These are phyloP conservation scores for Phialocephala sp. DNA, from an alignment of 2,329 filamentous ascomycete genomes.

Conservation along the genomic window DNA sequence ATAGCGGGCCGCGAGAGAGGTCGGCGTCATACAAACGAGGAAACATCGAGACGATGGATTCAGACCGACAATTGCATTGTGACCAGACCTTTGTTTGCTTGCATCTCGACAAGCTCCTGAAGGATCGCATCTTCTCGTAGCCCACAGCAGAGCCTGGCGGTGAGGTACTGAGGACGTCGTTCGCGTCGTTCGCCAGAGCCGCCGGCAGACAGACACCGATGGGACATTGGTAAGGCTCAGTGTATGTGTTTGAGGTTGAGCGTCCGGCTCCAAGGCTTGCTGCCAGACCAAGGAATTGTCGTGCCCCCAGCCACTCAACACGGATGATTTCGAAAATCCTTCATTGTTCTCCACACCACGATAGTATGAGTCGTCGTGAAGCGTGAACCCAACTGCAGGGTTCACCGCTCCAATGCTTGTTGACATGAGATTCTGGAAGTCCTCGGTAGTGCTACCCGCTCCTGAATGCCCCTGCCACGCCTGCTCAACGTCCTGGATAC, in stretches of 20 bases:
- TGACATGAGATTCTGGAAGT: conserved; percentile 18
- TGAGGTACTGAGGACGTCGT: no score
- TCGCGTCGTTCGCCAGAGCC: conserved; percentile 19
- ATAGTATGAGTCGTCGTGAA: conserved; percentile 25
- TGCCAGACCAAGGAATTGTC: conserved; percentile 15
- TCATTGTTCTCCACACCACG: conserved; percentile 15
- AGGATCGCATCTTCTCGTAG: conserved; percentile 11
- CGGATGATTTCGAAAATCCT: conserved; percentile 26
- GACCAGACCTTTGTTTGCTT: conserved; percentile 23
- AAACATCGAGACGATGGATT: conserved; percentile 25
- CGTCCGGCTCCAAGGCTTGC: not conserved
- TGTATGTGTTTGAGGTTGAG: conserved; percentile 19
- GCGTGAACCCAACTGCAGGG: conserved; percentile 26
- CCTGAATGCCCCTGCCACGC: conserved; percentile 15
- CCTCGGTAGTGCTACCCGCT: conserved; percentile 7
- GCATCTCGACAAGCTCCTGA: conserved; percentile 12
- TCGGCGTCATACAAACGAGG: conserved; percentile 24
- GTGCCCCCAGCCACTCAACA: conserved; percentile 32
- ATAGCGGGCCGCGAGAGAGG: conserved; percentile 22
- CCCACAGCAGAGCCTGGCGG: conserved; percentile 27
- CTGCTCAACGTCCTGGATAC: conserved; percentile 24
- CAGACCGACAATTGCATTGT: conserved; percentile 7
- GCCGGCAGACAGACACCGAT: not conserved
- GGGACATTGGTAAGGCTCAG: not conserved
- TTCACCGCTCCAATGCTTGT: conserved; percentile 29